A percentile compares a stretch with the other conserved stretches of the same genome.
These are phyloP conservation scores for Plantago rigida DNA, from an alignment of 305 asterid species.

Conservation along the genomic window DNA sequence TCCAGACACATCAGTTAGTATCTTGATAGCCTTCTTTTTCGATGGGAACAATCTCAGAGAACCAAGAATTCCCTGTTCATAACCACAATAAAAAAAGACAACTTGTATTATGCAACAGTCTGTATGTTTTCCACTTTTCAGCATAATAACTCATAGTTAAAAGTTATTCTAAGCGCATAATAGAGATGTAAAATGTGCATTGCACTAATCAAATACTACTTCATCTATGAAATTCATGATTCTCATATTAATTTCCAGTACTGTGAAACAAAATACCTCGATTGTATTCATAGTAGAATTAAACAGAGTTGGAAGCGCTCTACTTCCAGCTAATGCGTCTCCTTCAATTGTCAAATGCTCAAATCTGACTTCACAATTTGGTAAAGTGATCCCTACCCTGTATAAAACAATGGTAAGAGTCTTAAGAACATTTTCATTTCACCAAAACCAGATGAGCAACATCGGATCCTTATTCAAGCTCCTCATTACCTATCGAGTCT, in stretches of 20 bases:
- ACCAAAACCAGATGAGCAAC: not conserved
- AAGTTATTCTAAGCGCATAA: too few species aligned
- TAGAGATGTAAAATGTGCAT: too few species aligned
- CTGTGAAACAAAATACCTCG: constrained; percentile 42
- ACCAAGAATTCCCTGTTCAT: constrained; percentile 35
- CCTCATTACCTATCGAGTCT: constrained; percentile 27
- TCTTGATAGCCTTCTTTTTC: constrained; percentile 33
- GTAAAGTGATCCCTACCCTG: constrained; percentile 81
- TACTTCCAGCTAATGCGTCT: constrained; percentile 63
- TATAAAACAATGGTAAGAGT: not conserved
- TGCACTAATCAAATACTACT: too few species aligned
- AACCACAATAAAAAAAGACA: not conserved
- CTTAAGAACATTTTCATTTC: not conserved
- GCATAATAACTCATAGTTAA: too few species aligned
- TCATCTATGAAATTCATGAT: too few species aligned
- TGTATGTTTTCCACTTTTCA: not conserved
- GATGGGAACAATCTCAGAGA: constrained; percentile 34
- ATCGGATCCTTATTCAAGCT: not conserved
- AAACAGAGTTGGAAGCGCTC: constrained; percentile 79
- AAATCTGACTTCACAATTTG: constrained; percentile 74
- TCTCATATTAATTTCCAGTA: not conserved
- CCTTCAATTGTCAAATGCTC: constrained; percentile 67
- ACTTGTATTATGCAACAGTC: not conserved
- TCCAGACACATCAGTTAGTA: constrained; percentile 37
- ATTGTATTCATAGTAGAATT: constrained; percentile 55